A percentile compares a stretch with the other conserved stretches of the same genome.
phyloP scores from a whole-genome alignment of 495 filamentous ascomycete species.

The Talaromyces proteolyticus region DNA sequence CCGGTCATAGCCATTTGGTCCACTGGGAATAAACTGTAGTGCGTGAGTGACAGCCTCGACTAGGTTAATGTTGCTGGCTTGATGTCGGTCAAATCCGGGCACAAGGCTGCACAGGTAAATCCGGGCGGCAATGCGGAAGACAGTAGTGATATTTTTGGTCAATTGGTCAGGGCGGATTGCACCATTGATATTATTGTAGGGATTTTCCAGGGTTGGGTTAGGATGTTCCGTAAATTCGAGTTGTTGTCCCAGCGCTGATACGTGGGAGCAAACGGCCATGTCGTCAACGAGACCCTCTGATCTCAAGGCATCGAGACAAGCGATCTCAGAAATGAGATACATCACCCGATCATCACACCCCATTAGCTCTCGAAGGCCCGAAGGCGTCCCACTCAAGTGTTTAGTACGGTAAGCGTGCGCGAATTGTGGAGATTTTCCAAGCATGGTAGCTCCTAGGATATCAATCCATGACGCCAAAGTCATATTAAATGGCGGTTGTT shows the following conservation, averaged over 20 bases:
- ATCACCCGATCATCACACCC: slow-evolving; percentile 96
- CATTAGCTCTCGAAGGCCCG: slow-evolving; percentile 89
- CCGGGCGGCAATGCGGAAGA: slow-evolving; percentile 87
- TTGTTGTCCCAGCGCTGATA: slow-evolving; percentile 72
- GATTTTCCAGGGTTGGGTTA: slow-evolving; percentile 47
- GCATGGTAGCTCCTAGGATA: slow-evolving; percentile 91
- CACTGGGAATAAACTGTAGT: slow-evolving; percentile 74
- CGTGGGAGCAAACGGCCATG: slow-evolving; percentile 77
- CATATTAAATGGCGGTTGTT: slow-evolving; percentile 89
- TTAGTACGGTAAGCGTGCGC: slow-evolving; percentile 90
- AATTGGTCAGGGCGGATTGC: slow-evolving; percentile 76
- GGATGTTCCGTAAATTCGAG: slow-evolving; percentile 71
- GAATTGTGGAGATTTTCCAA: slow-evolving; percentile 76
- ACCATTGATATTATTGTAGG: slow-evolving; percentile 50
- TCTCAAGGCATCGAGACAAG: slow-evolving; percentile 88
- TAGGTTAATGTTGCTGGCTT: slow-evolving; percentile 64
- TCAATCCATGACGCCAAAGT: slow-evolving; percentile 93
- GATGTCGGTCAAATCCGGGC: slow-evolving; percentile 71
- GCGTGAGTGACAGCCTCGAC: slow-evolving; percentile 65
- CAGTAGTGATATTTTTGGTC: slow-evolving; percentile 75
- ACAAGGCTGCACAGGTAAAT: slow-evolving; percentile 95
- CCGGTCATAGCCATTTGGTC: slow-evolving; percentile 78
- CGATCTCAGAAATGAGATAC: slow-evolving; percentile 97
- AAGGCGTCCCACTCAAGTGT: slow-evolving; percentile 64
- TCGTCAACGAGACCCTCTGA: slow-evolving; percentile 69